These are phyloP conservation scores for Alternaria incomplexa DNA, from an alignment of 2,329 filamentous ascomycete genomes.

Conservation along the genomic window DNA sequence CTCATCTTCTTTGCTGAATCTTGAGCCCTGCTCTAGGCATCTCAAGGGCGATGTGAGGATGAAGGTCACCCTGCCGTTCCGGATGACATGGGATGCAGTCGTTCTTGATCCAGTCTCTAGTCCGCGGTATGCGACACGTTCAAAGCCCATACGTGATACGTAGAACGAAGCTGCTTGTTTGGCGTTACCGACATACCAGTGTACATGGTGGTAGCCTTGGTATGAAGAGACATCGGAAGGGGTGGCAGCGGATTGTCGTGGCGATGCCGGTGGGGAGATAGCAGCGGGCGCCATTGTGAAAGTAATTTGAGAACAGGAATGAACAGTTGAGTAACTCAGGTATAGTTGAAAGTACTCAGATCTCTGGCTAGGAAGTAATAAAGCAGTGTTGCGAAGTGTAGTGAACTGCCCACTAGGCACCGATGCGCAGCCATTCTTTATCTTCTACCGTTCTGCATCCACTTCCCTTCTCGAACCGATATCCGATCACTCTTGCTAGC, in stretches of 20 bases:
- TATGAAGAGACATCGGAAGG: slow-evolving; percentile 59
- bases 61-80: slow-evolving; percentile 78
- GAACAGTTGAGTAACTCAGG: not conserved
- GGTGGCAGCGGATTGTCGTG: slow-evolving; percentile 26
- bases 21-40: slow-evolving; percentile 40
- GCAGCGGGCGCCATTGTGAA: slow-evolving; percentile 41
- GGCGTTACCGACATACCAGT: slow-evolving; percentile 96
- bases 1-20: slow-evolving; percentile 62
- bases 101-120: slow-evolving; percentile 85
- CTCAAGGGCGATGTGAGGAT: slow-evolving; percentile 84
- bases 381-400: not conserved
- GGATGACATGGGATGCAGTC: slow-evolving; percentile 82
- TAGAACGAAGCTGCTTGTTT: slow-evolving; percentile 94
- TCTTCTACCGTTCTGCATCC: slow-evolving; percentile 22
- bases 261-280: slow-evolving; percentile 53
- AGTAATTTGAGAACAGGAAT: not conserved
- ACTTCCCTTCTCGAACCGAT: slow-evolving; percentile 33
- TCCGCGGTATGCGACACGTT: slow-evolving; percentile 80
- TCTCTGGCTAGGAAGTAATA: not conserved
- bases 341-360: not conserved
- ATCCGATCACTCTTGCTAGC: slow-evolving; percentile 21
- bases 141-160: slow-evolving; percentile 84
- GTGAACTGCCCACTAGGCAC: slow-evolving; percentile 1
- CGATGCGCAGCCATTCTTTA: slow-evolving; percentile 15
- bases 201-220: slow-evolving; percentile 88